phyloP scores from a whole-genome alignment of 2,329 filamentous ascomycete genomes.

The Diaporthe velutina region DNA sequence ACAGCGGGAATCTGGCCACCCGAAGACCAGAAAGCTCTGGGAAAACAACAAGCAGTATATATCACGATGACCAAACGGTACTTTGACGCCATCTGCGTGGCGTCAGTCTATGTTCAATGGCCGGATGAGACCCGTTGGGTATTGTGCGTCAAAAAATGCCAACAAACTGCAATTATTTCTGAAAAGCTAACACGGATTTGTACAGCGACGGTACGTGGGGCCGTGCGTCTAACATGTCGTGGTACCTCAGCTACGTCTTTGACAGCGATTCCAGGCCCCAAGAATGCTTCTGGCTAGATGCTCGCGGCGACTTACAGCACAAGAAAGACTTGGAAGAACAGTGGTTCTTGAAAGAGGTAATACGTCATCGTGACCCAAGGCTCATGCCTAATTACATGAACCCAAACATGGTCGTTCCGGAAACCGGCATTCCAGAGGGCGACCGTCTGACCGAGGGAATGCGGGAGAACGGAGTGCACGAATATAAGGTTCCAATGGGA shows the following conservation, averaged over 20 bases:
- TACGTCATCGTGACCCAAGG: not conserved
- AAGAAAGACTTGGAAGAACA: slow-evolving; percentile 10
- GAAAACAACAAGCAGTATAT: slow-evolving; percentile 6
- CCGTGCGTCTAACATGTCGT: slow-evolving; percentile 24
- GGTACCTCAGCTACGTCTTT: slow-evolving; percentile 6
- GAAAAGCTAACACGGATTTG: not conserved
- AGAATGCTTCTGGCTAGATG: slow-evolving; percentile 31
- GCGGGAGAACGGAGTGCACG: not conserved
- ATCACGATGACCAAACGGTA: slow-evolving; percentile 20
- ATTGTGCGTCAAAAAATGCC: slow-evolving; percentile 3
- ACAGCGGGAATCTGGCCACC: not conserved
- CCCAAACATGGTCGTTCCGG: not conserved
- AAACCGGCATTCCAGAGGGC: not conserved
- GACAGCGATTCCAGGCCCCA: not conserved
- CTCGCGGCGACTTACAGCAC: not conserved
- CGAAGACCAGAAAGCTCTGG: not conserved
- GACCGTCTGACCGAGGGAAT: slow-evolving; percentile 6
- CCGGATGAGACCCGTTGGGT: not conserved
- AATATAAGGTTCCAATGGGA: not conserved
- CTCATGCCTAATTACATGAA: not conserved
- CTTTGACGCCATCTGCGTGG: slow-evolving; percentile 16
- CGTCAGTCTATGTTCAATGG: not conserved
- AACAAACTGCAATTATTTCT: not conserved
- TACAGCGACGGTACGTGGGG: slow-evolving; percentile 23
- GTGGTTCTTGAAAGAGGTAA: not conserved